Base-by-base conservation (phyloP, 345 rosid genomes). In the Linum tenue region DNA sequence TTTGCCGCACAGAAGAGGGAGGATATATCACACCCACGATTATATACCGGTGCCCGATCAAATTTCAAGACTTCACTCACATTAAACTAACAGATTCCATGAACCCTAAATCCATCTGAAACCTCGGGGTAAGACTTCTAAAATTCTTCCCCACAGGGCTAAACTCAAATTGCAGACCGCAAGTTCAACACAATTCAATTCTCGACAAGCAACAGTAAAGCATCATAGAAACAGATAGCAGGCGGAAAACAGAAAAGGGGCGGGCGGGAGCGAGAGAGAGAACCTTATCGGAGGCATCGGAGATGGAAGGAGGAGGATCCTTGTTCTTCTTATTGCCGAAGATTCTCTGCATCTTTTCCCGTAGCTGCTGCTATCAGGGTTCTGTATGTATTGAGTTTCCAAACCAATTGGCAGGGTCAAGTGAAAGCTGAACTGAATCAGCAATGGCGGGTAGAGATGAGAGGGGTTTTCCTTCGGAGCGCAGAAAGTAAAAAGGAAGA, bases 281-380 rank as follows among this genome's bases (percentile, higher is more conserved):
- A 44, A 92, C 97, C 91, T 90, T 80, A 69, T 86, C 97, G 71
- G 98, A 82, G 14, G 98, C 87, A 65, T 92, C 98, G 43, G 82
- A 72, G 22, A 92, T 37, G 2, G 98, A 83, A 4, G 98, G 96
- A 55, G 98, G 91, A 39, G 97, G 97, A 62, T 87, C 98, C 73
- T 92, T 92, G 59, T 92, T 87, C 60, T 92, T 92, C 90, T 87
- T 87, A 40, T 59, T 76, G 67, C 98, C 98, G 62, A 92, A 92
- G 1, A 92, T 87, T 77, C 88, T 87, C 86, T 70, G 85, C 98
- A 92, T 92, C 78, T n/a, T 62, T 16, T 59, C 39, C 8, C 17
- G n/a, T 7, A n/a, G n/a, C 64, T 62, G 9, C 39, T 76, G 79
- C 74, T 31, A 48, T 48, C 53, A 15, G 14, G 14, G 53, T 6